A percentile compares a stretch with the other conserved stretches of the same genome.
Evolutionary conservation across 306 rosid genomes (phyloP).

Genomic region (Arachis stenosperma): DNA sequence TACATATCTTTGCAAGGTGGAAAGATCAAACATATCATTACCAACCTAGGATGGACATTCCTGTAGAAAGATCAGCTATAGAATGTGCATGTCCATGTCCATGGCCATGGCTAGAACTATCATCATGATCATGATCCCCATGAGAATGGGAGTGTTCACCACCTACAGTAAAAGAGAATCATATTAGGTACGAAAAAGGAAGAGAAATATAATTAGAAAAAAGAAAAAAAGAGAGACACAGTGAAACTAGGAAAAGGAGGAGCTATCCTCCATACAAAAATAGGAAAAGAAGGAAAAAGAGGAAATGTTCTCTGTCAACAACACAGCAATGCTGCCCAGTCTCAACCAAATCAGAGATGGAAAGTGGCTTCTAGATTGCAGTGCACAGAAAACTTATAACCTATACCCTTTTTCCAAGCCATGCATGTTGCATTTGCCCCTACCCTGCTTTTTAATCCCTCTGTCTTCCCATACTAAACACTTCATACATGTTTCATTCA

Average conservation of each 20-base stretch:
- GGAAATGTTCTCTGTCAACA: constrained; percentile 15
- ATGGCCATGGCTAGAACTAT: constrained; percentile 40
- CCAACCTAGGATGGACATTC: constrained; percentile 87
- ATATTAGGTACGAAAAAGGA: not conserved
- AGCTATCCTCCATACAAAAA: constrained; percentile 9
- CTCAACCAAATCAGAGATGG: constrained; percentile 2
- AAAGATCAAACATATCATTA: constrained; percentile 32
- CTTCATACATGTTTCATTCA: not conserved
- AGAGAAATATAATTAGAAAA: constrained; percentile 5
- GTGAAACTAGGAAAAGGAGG: constrained; percentile 18
- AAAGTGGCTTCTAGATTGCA: constrained; percentile 23
- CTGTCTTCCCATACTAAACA: constrained; percentile 19
- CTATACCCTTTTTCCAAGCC: not conserved
- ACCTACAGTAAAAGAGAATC: constrained; percentile 55
- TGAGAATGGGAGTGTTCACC: constrained; percentile 72
- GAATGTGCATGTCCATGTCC: constrained; percentile 77
- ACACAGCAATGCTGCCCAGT: constrained; percentile 5
- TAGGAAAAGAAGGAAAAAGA: not conserved
- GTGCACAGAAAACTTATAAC: constrained; percentile 6
- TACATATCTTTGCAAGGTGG: constrained; percentile 30
- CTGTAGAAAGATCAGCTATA: constrained; percentile 82
- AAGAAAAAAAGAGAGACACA: not conserved
- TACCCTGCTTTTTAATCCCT: constrained; percentile 14
- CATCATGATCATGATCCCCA: constrained; percentile 59
- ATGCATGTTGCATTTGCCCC: no score